Conservation (phyloP, 2,329 filamentous ascomycete species). For the Aspergillus aculeatus region DNA sequence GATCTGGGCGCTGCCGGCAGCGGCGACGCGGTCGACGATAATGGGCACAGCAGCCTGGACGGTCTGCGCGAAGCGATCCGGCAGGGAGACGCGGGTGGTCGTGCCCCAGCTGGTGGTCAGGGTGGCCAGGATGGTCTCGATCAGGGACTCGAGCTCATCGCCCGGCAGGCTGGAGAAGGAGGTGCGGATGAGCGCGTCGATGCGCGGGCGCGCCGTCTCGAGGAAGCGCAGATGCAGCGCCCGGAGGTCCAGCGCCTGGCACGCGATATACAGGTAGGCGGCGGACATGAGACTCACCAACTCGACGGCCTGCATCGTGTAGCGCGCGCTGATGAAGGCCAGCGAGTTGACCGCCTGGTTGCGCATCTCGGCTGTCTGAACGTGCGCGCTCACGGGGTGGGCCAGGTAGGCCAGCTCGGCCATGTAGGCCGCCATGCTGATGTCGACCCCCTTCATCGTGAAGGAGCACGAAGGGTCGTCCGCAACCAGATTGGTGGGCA, state of each 20-base stretch:
- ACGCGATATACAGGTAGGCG: conserved; percentile 53
- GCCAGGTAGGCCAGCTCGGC: conserved; percentile 62
- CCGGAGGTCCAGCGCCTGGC: conserved; percentile 58
- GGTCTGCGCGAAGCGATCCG: background rate
- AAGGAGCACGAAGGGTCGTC: conserved; percentile 61
- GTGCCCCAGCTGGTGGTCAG: background rate
- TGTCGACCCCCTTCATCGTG: conserved; percentile 63
- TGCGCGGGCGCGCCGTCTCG: conserved; percentile 12
- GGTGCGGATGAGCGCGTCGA: conserved; percentile 13
- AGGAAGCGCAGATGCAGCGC: conserved; percentile 35
- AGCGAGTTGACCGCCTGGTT: conserved; percentile 67
- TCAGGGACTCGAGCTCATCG: background rate
- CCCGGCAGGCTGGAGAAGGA: background rate
- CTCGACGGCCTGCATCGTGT: conserved; percentile 56
- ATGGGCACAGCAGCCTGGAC: background rate
- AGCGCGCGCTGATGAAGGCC: conserved; percentile 57
- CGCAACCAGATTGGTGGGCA: conserved; percentile 60
- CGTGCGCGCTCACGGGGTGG: conserved; percentile 60
- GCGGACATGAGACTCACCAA: conserved; percentile 56
- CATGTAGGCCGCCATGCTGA: conserved; percentile 63
- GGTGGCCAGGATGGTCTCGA: background rate
- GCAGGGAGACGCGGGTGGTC: background rate
- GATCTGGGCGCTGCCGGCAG: background rate
- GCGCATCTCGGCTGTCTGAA: conserved; percentile 65
- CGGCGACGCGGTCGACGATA: background rate